Percentiles rank a stretch among this genome's conserved stretches.
phyloP scores from a whole-genome alignment of 1,284 basidiomycete genomes.

The Ganoderma resinaceum region DNA sequence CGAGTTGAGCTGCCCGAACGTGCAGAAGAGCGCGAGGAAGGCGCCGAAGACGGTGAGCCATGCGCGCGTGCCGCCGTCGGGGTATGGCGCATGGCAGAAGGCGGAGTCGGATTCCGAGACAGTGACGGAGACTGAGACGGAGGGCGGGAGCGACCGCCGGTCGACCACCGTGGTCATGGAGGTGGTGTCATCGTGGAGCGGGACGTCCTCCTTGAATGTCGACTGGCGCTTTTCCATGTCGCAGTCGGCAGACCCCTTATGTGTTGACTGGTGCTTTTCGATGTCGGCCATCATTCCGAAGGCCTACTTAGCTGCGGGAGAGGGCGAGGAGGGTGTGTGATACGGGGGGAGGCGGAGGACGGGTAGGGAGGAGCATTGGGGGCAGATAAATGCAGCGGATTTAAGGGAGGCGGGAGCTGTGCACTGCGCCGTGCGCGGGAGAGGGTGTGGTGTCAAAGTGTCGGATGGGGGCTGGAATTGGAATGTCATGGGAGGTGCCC shows the following conservation, averaged over 20 bases:
- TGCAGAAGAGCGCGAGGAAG: constrained; percentile 45
- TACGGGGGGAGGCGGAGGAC: constrained; percentile 4
- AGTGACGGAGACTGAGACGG: constrained; percentile 5
- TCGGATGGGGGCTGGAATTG: constrained; percentile 2
- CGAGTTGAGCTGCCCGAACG: constrained; percentile 47
- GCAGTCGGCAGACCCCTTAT: constrained; percentile 14
- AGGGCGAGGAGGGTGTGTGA: background rate
- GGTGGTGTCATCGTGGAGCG: constrained; percentile 10
- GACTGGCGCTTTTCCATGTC: constrained; percentile 24
- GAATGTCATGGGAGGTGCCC: background rate
- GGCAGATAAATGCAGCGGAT: constrained; percentile 12
- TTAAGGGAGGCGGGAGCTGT: constrained; percentile 27
- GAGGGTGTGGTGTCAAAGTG: constrained; percentile 20
- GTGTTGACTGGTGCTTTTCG: constrained; percentile 22
- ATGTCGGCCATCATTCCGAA: constrained; percentile 19
- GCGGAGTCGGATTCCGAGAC: background rate
- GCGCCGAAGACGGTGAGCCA: constrained; percentile 47
- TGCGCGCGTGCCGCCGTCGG: constrained; percentile 42
- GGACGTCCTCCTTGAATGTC: constrained; percentile 12
- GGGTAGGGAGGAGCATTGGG: background rate
- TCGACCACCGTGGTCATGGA: constrained; percentile 25
- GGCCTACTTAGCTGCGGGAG: background rate
- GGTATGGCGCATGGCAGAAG: constrained; percentile 21
- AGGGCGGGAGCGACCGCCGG: constrained; percentile 17
- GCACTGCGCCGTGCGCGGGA: constrained; percentile 29